Evolutionary conservation across 2,329 filamentous ascomycete genomes (phyloP).

Genomic region (Penicillium olsonii): DNA sequence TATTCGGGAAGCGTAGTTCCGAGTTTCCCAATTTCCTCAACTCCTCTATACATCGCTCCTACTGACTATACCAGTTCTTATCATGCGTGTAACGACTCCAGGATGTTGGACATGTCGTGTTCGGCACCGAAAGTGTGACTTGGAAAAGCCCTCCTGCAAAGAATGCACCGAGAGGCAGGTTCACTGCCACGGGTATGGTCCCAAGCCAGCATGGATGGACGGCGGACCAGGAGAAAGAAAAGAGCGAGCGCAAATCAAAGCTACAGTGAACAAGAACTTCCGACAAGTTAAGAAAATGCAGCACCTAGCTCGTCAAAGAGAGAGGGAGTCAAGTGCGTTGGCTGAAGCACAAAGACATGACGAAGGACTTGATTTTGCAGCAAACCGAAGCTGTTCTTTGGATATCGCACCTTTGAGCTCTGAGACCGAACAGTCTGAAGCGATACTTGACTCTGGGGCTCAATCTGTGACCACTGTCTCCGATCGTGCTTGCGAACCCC

Average conservation of each 20-base stretch:
- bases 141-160: constrained; percentile 16
- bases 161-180: constrained; percentile 20
- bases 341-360: not conserved
- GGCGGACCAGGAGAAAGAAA: constrained; percentile 7
- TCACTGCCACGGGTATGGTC: constrained; percentile 26
- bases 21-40: not conserved
- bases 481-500: not conserved
- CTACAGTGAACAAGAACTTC: constrained; percentile 7
- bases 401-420: not conserved
- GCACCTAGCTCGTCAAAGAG: constrained; percentile 1
- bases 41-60: not conserved
- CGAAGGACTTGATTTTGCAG: not conserved
- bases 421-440: not conserved
- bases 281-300: constrained; percentile 6
- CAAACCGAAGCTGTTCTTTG: not conserved
- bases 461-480: not conserved
- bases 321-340: not conserved
- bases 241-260: constrained; percentile 4
- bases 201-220: constrained; percentile 29
- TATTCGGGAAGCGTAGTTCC: not conserved
- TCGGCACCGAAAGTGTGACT: constrained; percentile 23
- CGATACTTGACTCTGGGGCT: not conserved
- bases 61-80: not conserved
- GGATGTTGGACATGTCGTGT: constrained; percentile 29
- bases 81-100: not conserved